These are phyloP conservation scores for Amanita jacksonii DNA, from an alignment of 768 basidiomycete species.

Conservation along the genomic window DNA sequence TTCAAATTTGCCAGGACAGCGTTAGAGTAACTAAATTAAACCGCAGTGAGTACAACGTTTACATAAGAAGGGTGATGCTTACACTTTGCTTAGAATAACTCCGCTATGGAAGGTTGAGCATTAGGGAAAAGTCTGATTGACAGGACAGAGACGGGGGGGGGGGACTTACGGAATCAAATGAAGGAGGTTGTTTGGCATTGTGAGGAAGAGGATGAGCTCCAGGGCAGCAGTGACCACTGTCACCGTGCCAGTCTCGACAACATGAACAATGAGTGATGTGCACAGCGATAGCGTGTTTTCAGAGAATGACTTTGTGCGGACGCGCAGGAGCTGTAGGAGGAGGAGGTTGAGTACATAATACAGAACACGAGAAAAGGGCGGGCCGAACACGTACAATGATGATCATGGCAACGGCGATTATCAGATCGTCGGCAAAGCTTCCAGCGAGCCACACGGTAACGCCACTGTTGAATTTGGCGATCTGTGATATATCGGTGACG, in stretches of 20 bases:
- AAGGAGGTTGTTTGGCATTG: slow-evolving; percentile 4
- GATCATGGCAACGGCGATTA: slow-evolving; percentile 12
- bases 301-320: background rate
- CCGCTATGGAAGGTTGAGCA: background rate
- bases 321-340: background rate
- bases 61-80: background rate
- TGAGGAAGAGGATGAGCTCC: slow-evolving; percentile 7
- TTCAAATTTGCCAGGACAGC: slow-evolving; percentile 7
- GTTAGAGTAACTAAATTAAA: slow-evolving; percentile 4
- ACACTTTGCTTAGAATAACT: slow-evolving; percentile 7
- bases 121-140: too few relatives aligned
- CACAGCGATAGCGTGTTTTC: background rate
- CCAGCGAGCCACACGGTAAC: slow-evolving; percentile 10
- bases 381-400: slow-evolving; percentile 7
- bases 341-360: background rate
- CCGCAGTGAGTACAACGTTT: too few relatives aligned
- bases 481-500: slow-evolving; percentile 1
- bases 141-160: background rate
- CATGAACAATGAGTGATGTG: background rate
- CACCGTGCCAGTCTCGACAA: slow-evolving; percentile 5
- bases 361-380: background rate
- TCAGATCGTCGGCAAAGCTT: slow-evolving; percentile 9
- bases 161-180: slow-evolving; percentile 4
- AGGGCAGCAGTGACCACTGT: slow-evolving; percentile 3
- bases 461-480: slow-evolving; percentile 5